These are phyloP conservation scores for Panicum miliaceum DNA, from an alignment of 176 grass and related monocot species.

Conservation along the genomic window DNA sequence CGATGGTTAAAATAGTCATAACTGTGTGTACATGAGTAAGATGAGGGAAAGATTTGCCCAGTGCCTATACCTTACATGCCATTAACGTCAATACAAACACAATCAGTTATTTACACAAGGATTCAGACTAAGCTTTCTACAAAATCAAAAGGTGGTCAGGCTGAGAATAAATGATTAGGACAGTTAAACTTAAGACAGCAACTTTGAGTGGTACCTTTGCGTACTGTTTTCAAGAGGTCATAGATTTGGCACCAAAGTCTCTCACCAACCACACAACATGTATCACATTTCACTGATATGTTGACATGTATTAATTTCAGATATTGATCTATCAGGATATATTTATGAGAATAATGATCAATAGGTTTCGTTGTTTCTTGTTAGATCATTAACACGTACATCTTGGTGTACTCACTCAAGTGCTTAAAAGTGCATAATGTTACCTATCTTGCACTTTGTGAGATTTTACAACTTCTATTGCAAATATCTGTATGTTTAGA, in stretches of 20 bases:
- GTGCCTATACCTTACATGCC: neutral
- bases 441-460: neutral
- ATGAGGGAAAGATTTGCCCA: conserved; percentile 23
- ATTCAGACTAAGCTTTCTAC: conserved; percentile 19
- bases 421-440: neutral
- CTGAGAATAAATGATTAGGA: conserved; percentile 13
- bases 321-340: neutral
- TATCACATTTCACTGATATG: conserved; percentile 49
- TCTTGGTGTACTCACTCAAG: neutral
- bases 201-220: conserved; percentile 35
- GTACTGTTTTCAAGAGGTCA: conserved; percentile 42
- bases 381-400: neutral
- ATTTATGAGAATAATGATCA: neutral
- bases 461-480: neutral
- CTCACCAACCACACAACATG: conserved; percentile 46
- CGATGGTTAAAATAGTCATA: conserved; percentile 14
- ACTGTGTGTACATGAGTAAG: neutral
- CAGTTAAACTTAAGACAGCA: conserved; percentile 19
- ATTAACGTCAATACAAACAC: neutral
- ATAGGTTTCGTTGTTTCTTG: neutral
- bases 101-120: conserved; percentile 14
- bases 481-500: neutral
- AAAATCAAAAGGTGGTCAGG: conserved; percentile 40
- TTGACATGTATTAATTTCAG: conserved; percentile 16
- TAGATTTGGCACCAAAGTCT: conserved; percentile 35